These are phyloP conservation scores for Rhynchospora pubera DNA, from an alignment of 176 grass and related monocot species.

Conservation along the genomic window DNA sequence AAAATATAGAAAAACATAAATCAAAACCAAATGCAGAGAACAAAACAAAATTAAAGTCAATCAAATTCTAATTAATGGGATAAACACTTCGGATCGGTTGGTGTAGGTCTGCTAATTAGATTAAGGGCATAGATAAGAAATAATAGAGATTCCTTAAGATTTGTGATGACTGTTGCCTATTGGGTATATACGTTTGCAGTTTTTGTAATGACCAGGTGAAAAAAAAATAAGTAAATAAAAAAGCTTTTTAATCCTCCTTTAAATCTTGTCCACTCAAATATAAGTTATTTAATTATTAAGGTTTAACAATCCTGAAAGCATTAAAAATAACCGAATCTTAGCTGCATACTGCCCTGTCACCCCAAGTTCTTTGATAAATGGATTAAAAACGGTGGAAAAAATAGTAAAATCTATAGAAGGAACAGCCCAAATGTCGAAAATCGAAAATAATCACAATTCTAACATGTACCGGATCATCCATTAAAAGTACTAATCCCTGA, in stretches of 20 bases:
- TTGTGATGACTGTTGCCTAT: not conserved
- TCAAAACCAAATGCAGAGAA: no score
- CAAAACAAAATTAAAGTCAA: no score
- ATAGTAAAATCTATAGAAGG: not conserved
- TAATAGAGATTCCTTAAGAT: not conserved
- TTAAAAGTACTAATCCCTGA: not conserved
- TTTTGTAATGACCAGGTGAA: slow-evolving; percentile 1
- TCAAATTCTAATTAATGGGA: no score
- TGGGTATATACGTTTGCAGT: not conserved
- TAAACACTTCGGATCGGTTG: no score
- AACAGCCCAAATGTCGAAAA: not conserved
- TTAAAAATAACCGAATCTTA: not conserved
- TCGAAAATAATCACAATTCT: not conserved
- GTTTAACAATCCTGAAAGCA: not conserved
- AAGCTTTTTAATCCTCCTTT: not conserved
- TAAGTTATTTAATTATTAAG: no score
- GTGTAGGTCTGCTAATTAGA: no score
- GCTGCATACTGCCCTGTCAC: no score
- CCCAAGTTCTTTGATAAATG: no score
- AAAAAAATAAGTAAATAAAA: not conserved
- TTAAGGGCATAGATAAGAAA: no score
- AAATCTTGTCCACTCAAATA: not conserved
- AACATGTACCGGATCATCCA: not conserved
- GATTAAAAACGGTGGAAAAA: no score
- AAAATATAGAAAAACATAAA: no score